Evolutionary conservation across 106 monocot genomes (phyloP).

Genomic region (Platanthera zijinensis): DNA sequence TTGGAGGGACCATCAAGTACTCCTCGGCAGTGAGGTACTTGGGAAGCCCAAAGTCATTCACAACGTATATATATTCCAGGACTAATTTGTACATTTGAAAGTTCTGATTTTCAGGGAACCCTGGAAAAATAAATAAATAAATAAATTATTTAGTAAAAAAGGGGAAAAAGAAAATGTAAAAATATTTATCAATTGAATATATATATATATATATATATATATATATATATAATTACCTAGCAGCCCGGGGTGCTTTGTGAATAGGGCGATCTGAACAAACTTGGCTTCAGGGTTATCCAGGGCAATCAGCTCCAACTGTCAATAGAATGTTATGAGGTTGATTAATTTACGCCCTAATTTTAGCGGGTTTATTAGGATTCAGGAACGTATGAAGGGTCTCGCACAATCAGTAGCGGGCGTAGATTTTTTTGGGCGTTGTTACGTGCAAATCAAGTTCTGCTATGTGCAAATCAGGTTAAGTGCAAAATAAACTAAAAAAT

Average conservation of each 20-base stretch:
- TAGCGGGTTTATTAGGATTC: no score
- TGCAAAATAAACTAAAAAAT: no score
- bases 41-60: conserved; percentile 18
- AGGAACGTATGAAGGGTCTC: no score
- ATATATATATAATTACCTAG: conserved; percentile 11
- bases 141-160: background rate
- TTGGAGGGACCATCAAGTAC: conserved; percentile 13
- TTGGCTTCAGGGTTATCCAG: conserved; percentile 14
- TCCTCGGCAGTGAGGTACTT: conserved; percentile 10
- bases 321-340: no score
- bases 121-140: conserved; percentile 3
- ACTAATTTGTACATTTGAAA: conserved; percentile 31
- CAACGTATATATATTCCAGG: conserved; percentile 21
- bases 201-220: background rate
- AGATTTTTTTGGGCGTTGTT: no score
- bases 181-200: background rate
- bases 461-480: no score
- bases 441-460: no score
- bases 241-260: conserved; percentile 26
- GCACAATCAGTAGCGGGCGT: no score
- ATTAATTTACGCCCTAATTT: no score
- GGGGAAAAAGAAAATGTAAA: background rate
- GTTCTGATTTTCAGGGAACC: conserved; percentile 16
- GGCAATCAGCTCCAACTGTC: conserved; percentile 12
- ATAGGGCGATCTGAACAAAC: conserved; percentile 16